Evolutionary conservation across 805 yeast species (phyloP), one percentile per base, ranked within the genome.

Genomic region (Teunomyces stri): DNA sequence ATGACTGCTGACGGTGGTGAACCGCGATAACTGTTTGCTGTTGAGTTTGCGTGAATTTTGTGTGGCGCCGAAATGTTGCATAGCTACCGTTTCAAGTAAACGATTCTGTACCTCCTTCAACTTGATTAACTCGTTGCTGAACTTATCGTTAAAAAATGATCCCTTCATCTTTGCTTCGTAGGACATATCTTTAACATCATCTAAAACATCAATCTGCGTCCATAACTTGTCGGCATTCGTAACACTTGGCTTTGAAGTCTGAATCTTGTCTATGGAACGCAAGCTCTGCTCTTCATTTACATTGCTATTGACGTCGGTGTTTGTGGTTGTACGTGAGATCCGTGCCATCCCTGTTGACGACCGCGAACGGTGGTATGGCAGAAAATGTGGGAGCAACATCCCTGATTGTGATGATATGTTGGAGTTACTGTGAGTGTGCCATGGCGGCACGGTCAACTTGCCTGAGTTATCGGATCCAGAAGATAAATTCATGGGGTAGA

Each of bases 151-250:
- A 58, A 82, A 82, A 57, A 72, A 78, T n/a, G 76, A 73, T 36
- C 74, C 75, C 42, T 64, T 75, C 52, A 57, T 54, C 40, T 66
- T 56, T 3, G 76, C 75, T 36, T 75, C 71, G 13, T 58, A 57
- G 1, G 88, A 81, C 71, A 85, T 74, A 44, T 72, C 73, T 47
- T 79, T 78, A 6, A 89, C 94, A 52, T 88, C 96, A 53, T 89
- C 91, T 51, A 92, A 72, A 0, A 87, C 85, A 57, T 87, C 96
- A 43, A 90, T 83, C 55, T 89, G 95, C 5, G 92, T 84, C 96
- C 96, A 91, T 40, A 88, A 72, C 57, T 78, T 76, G 64, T 88
- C 96, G 66, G 84, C 90, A 50, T 79, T 70, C 45, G 87, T 83
- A 16, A 80, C 83, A 42, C 74, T 71, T 6, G 89, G 88, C 43